Conservation (phyloP, 2,329 filamentous ascomycete genomes). For the Bipolaris zeicola region DNA sequence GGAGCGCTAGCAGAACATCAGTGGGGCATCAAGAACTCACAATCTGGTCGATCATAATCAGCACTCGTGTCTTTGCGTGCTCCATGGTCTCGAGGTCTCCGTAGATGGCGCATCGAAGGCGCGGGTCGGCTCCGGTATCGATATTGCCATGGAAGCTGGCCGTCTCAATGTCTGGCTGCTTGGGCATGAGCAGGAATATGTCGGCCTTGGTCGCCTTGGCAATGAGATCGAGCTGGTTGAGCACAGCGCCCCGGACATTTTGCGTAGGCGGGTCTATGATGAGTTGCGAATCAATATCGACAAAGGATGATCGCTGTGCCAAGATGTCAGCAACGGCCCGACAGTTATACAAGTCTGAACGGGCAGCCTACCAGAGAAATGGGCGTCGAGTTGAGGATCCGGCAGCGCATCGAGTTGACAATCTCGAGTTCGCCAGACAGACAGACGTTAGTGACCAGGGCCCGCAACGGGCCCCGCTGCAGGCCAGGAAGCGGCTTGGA, state of each 20-base stretch:
- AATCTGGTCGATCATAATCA: slow-evolving; percentile 97
- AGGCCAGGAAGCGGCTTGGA: slow-evolving; percentile 65
- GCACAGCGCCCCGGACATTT: slow-evolving; percentile 74
- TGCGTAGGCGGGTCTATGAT: slow-evolving; percentile 76
- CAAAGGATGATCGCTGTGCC: slow-evolving; percentile 81
- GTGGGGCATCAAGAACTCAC: slow-evolving; percentile 58
- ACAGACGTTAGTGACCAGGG: slow-evolving; percentile 78
- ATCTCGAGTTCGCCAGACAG: slow-evolving; percentile 86
- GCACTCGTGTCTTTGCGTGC: slow-evolving; percentile 91
- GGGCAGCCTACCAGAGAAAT: slow-evolving; percentile 78
- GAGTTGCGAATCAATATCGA: slow-evolving; percentile 90
- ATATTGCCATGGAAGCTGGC: slow-evolving; percentile 75
- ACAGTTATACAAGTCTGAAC: slow-evolving; percentile 8
- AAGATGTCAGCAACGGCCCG: slow-evolving; percentile 29
- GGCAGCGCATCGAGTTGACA: slow-evolving; percentile 87
- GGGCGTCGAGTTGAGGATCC: slow-evolving; percentile 87
- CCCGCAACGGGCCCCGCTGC: slow-evolving; percentile 57
- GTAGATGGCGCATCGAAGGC: slow-evolving; percentile 91
- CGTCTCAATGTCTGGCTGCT: slow-evolving; percentile 77
- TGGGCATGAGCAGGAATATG: slow-evolving; percentile 93
- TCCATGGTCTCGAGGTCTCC: slow-evolving; percentile 94
- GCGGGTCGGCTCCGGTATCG: slow-evolving; percentile 81
- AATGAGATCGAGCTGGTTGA: slow-evolving; percentile 84
- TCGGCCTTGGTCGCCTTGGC: slow-evolving; percentile 91
- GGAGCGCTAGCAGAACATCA: slow-evolving; percentile 28